Conservation (phyloP, 345 rosid species). For the Murraya koenigii region DNA sequence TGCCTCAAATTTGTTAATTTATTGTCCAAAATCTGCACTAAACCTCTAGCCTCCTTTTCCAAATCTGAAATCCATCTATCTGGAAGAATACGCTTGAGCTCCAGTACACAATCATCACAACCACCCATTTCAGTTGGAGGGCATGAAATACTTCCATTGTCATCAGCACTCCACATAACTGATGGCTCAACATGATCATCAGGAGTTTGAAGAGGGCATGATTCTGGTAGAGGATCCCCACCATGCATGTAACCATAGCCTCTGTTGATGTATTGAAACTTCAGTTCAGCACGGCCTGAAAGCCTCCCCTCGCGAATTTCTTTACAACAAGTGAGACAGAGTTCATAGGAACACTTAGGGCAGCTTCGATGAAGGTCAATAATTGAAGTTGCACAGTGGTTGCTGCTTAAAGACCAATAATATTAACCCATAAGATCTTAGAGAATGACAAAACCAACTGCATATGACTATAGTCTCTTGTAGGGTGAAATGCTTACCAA, state of each 20-base stretch:
- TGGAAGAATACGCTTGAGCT: constrained; percentile 65
- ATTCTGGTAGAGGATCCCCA: constrained; percentile 37
- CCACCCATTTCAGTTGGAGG: constrained; percentile 72
- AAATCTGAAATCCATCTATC: constrained; percentile 47
- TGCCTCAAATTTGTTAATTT: constrained; percentile 17
- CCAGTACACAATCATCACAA: constrained; percentile 57
- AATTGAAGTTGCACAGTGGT: constrained; percentile 88
- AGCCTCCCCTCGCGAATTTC: constrained; percentile 62
- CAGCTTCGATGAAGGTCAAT: constrained; percentile 83
- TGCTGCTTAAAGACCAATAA: constrained; percentile 40
- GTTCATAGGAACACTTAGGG: constrained; percentile 65
- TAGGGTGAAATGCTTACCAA: constrained; percentile 45
- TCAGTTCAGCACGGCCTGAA: constrained; percentile 38
- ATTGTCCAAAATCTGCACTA: constrained; percentile 25
- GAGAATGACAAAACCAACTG: background rate
- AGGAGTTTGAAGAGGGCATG: constrained; percentile 10
- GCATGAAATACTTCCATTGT: constrained; percentile 64
- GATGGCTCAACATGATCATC: constrained; percentile 26
- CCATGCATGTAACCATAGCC: constrained; percentile 76
- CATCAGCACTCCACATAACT: constrained; percentile 39
- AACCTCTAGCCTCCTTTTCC: constrained; percentile 35
- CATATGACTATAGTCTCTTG: background rate
- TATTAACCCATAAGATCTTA: background rate
- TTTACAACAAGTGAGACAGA: constrained; percentile 78
- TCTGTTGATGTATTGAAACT: constrained; percentile 38